phyloP scores from a whole-genome alignment of 768 basidiomycete species.

The Pulveroboletus sp. region DNA sequence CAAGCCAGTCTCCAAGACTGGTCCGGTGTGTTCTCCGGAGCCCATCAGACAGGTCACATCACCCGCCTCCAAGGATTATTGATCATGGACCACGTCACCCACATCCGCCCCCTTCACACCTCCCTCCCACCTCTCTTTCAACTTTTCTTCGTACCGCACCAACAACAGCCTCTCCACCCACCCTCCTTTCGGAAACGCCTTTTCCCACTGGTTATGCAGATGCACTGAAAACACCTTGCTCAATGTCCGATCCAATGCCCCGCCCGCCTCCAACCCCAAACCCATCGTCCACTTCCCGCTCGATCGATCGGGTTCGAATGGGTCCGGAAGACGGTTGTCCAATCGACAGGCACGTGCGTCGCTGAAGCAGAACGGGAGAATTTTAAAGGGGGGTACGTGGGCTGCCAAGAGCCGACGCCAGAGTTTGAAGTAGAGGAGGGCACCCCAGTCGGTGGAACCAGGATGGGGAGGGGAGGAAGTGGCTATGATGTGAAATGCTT shows the following conservation, averaged over 20 bases:
- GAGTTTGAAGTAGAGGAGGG: conserved; percentile 85
- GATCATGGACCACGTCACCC: neutral
- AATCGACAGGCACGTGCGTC: conserved; percentile 89
- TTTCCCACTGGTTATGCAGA: conserved; percentile 95
- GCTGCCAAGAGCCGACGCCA: conserved; percentile 78
- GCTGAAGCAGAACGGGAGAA: conserved; percentile 93
- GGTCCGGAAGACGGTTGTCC: conserved; percentile 91
- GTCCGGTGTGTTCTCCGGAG: neutral
- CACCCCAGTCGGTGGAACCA: conserved; percentile 91
- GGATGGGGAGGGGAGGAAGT: conserved; percentile 65
- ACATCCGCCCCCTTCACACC: neutral
- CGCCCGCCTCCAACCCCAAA: conserved; percentile 54
- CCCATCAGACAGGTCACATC: neutral
- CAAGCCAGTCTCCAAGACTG: neutral
- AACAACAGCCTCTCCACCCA: conserved; percentile 85
- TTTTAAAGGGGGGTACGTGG: conserved; percentile 76
- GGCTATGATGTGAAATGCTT: conserved; percentile 89
- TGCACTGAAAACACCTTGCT: conserved; percentile 81
- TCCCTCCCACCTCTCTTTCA: conserved; percentile 7
- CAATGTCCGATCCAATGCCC: conserved; percentile 57
- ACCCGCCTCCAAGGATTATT: neutral
- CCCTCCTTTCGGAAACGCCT: conserved; percentile 72
- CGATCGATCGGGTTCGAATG: conserved; percentile 58
- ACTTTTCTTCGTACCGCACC: conserved; percentile 48
- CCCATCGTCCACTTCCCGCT: conserved; percentile 67